Evolutionary conservation across 306 rosid genomes (phyloP), one percentile per base, ranked within the genome.

Genomic region (Acacia acuminata): DNA sequence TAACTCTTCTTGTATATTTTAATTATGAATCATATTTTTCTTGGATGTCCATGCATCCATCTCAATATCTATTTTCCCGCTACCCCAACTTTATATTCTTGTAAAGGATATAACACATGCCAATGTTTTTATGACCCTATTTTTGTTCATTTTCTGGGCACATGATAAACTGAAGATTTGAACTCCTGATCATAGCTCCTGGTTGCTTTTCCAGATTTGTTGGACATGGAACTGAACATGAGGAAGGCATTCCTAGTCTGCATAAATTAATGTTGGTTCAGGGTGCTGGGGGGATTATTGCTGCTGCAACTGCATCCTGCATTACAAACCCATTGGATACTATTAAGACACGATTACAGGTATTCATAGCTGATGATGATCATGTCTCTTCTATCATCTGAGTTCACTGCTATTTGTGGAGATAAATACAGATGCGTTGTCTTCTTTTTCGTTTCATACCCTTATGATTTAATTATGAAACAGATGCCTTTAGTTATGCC

Each of bases 321-420:
- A 86, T 92, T 77, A 92, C 99, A 40, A 92, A 97, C 77, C 99
- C 99, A 47, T 72, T 96, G 85, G 99, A 96, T 86, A 96, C 99
- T 82, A 91, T 96, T 78, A 96, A 96, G 92, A 96, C 99, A 82
- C 94, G 99, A 51, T 83, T 94, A 85, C 99, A 96, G 99, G 99
- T 93, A 70, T 81, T 80, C 80, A 75, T 61, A 76, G 68, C 34
- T 53, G n/a, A 65, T 30, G 67, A 76, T 42, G 48, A 6, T 24
- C 24, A 36, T 56, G 25, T 76, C 78, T 76, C 67, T 77, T 72
- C 48, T 86, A 38, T 16, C 8, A 11, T 78, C 30, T 70, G 9
- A 56, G 70, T 83, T 78, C 30, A 76, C 32, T 81, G 50, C 71
- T 69, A 36, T 19, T 50, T 15, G 53, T 73, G 79, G 55, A 60